Evolutionary conservation across 2,329 filamentous ascomycete species (phyloP).

Genomic region (Ophiocordyceps polyrhachis-furcata): DNA sequence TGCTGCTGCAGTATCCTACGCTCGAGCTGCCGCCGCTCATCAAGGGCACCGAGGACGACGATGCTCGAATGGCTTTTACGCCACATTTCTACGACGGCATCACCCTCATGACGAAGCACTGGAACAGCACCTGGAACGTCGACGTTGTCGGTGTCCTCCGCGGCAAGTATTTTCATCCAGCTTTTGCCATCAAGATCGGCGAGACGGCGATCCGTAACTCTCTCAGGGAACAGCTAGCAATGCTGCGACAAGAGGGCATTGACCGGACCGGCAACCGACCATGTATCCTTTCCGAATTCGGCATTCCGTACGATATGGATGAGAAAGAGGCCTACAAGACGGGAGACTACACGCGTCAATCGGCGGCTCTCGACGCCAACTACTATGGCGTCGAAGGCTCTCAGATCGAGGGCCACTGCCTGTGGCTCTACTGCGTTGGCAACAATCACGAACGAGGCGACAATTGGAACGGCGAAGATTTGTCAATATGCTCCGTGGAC

Average conservation of each 20-base stretch:
- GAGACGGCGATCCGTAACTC: constrained; percentile 90
- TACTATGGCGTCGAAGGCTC: constrained; percentile 82
- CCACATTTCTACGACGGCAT: constrained; percentile 96
- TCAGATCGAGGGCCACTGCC: constrained; percentile 62
- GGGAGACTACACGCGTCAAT: constrained; percentile 86
- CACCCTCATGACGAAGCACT: constrained; percentile 94
- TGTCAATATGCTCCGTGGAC: constrained; percentile 76
- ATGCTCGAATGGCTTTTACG: constrained; percentile 77
- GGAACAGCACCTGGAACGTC: constrained; percentile 95
- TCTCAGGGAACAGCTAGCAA: constrained; percentile 69
- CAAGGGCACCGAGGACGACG: constrained; percentile 76
- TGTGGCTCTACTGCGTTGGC: constrained; percentile 72
- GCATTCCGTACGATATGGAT: constrained; percentile 98
- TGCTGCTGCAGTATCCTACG: constrained; percentile 83
- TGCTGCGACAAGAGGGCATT: constrained; percentile 70
- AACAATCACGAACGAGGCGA: constrained; percentile 85
- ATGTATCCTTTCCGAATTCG: constrained; percentile 83
- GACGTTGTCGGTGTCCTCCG: constrained; percentile 85
- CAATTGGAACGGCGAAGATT: constrained; percentile 92
- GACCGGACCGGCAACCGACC: constrained; percentile 79
- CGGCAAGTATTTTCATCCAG: constrained; percentile 72
- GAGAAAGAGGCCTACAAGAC: constrained; percentile 89
- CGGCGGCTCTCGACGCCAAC: constrained; percentile 85
- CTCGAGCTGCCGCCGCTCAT: constrained; percentile 79
- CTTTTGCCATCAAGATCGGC: constrained; percentile 81